Conservation (phyloP, 129 eudicot genomes). For the Flaveria ramosissima region DNA sequence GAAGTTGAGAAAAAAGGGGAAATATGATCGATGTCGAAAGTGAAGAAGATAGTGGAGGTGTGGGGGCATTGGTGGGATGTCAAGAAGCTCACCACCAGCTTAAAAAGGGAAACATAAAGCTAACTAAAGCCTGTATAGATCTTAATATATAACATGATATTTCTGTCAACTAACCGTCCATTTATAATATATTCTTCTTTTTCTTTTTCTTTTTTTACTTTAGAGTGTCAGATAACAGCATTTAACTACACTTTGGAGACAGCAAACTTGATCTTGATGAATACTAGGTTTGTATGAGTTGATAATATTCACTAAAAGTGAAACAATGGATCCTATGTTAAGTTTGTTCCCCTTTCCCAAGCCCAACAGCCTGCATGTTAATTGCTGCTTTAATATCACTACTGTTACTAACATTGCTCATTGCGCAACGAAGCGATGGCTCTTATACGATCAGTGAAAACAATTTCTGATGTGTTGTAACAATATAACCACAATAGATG, state of each 20-base stretch:
- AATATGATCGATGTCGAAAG: constrained; percentile 22
- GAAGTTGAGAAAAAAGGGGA: constrained; percentile 8
- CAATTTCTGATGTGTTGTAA: too few relatives aligned
- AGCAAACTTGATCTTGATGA: constrained; percentile 20
- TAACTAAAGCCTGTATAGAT: constrained; percentile 8
- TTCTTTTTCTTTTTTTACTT: not conserved
- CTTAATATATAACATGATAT: constrained; percentile 17
- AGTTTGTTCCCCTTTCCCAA: constrained; percentile 12
- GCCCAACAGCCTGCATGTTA: not conserved
- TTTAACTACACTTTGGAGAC: constrained; percentile 8
- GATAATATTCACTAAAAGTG: not conserved
- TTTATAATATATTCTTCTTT: not conserved
- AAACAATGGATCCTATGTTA: constrained; percentile 7
- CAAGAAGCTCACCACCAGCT: constrained; percentile 19
- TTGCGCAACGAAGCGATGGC: too few relatives aligned
- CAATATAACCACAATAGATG: not conserved
- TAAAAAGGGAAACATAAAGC: constrained; percentile 30
- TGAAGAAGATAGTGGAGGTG: constrained; percentile 21
- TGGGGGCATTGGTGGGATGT: constrained; percentile 27
- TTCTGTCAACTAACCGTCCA: constrained; percentile 8
- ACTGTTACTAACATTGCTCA: not conserved
- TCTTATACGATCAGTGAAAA: too few relatives aligned
- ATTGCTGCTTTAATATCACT: not conserved
- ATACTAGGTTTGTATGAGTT: constrained; percentile 20
- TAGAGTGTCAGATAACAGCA: not conserved